A percentile compares a stretch with the other conserved stretches of the same genome.
Evolutionary conservation across 1,284 basidiomycete species (phyloP).

Genomic region (Leccinum discolor): DNA sequence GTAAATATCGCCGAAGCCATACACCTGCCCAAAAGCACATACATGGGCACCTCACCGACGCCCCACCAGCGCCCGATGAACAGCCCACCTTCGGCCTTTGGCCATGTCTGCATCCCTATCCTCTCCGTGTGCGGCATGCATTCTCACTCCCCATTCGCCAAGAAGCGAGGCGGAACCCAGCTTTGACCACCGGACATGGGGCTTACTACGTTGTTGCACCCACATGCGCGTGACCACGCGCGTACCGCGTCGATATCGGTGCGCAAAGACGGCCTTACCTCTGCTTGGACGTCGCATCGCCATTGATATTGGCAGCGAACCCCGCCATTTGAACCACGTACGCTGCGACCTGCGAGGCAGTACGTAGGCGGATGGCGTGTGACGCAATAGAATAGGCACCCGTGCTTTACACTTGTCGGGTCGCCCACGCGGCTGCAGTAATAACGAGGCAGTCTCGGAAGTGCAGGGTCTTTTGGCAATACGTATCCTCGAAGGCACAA

Average conservation of each 20-base stretch:
- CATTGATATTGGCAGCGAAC: slow-evolving; percentile 9
- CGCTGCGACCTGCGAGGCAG: background rate
- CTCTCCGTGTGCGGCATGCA: too few species aligned
- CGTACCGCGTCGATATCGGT: slow-evolving; percentile 3
- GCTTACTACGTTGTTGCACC: slow-evolving; percentile 5
- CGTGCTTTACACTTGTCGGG: background rate
- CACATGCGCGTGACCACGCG: slow-evolving; percentile 14
- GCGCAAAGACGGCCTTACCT: slow-evolving; percentile 16
- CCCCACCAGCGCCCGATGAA: background rate
- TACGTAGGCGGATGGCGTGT: background rate
- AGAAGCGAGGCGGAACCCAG: background rate
- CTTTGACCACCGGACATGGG: slow-evolving; percentile 11
- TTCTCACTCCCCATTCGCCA: background rate
- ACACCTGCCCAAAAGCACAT: background rate
- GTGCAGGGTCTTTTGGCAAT: background rate
- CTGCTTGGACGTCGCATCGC: background rate
- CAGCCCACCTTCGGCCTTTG: background rate
- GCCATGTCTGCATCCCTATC: background rate
- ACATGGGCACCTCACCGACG: background rate
- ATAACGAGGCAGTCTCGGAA: background rate
- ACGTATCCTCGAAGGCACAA: background rate
- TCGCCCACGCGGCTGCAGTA: background rate
- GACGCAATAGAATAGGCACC: background rate
- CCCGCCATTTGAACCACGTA: slow-evolving; percentile 22
- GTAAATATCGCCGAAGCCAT: background rate